Conservation (phyloP, 257 asterid genomes). For the Ajuga chamaepitys region DNA sequence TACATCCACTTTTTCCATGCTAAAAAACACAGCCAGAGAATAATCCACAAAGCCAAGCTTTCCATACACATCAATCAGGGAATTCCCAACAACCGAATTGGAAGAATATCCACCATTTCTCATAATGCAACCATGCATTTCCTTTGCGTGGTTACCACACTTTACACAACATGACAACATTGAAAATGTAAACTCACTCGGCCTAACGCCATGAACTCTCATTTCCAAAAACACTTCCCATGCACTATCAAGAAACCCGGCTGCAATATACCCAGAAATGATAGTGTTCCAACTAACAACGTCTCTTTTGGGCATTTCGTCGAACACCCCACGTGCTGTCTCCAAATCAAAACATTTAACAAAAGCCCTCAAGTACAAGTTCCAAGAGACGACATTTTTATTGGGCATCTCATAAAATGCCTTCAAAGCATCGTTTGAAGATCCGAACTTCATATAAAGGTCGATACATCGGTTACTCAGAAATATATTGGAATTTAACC, state of each 20-base stretch:
- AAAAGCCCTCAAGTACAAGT: conserved; percentile 31
- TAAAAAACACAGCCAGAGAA: conserved; percentile 45
- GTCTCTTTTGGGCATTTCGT: conserved; percentile 63
- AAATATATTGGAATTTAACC: conserved; percentile 35
- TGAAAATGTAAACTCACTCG: conserved; percentile 55
- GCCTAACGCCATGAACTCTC: conserved; percentile 35
- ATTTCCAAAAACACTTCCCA: conserved; percentile 40
- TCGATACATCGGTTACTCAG: conserved; percentile 52
- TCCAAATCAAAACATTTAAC: conserved; percentile 23
- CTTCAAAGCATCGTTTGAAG: conserved; percentile 33
- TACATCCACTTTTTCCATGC: conserved; percentile 51
- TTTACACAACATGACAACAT: conserved; percentile 36
- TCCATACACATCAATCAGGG: conserved; percentile 60
- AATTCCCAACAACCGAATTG: conserved; percentile 54
- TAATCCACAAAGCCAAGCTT: conserved; percentile 51
- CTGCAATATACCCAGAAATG: conserved; percentile 44
- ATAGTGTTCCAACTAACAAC: conserved; percentile 67
- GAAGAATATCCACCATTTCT: conserved; percentile 36
- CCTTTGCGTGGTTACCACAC: conserved; percentile 40
- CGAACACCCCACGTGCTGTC: conserved; percentile 44
- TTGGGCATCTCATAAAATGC: conserved; percentile 35
- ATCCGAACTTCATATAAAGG: conserved; percentile 37
- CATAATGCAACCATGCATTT: conserved; percentile 47
- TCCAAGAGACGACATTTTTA: conserved; percentile 58
- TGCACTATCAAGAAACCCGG: conserved; percentile 31